phyloP scores from a whole-genome alignment of 1,284 basidiomycete species.

The Ceratorhiza oryzae-sativae region DNA sequence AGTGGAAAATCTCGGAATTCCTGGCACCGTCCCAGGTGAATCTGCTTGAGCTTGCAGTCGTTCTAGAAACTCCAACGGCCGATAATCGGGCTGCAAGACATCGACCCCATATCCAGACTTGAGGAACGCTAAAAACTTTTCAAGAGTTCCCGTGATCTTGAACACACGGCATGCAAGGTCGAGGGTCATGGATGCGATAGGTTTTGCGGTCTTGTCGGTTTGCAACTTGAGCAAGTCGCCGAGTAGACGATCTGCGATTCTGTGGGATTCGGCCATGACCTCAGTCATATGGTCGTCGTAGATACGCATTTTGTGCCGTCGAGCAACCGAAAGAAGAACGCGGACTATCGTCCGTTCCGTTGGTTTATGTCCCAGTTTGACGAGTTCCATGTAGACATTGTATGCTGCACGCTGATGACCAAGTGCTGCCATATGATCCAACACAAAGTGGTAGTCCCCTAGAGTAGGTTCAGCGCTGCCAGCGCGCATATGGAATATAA shows the following conservation, averaged over 20 bases:
- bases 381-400: slow-evolving; percentile 67
- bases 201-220: slow-evolving; percentile 60
- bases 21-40: slow-evolving; percentile 7
- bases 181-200: slow-evolving; percentile 63
- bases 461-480: slow-evolving; percentile 59
- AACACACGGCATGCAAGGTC: slow-evolving; percentile 71
- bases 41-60: slow-evolving; percentile 18
- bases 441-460: slow-evolving; percentile 74
- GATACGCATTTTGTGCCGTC: slow-evolving; percentile 49
- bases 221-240: slow-evolving; percentile 55
- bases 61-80: slow-evolving; percentile 57
- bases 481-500: slow-evolving; percentile 71
- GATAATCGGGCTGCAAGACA: slow-evolving; percentile 69
- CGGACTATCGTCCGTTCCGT: slow-evolving; percentile 64
- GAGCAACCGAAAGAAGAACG: slow-evolving; percentile 69
- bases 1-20: slow-evolving; percentile 62
- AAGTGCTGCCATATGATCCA: slow-evolving; percentile 73
- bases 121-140: slow-evolving; percentile 60
- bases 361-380: slow-evolving; percentile 56
- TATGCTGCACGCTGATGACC: slow-evolving; percentile 68
- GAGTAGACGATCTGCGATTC: slow-evolving; percentile 21
- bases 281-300: slow-evolving; percentile 25
- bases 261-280: slow-evolving; percentile 9
- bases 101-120: slow-evolving; percentile 75
- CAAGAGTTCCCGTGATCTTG: slow-evolving; percentile 64